Evolutionary conservation across 805 yeast species (phyloP).

Genomic region (Jamesozyma hellenica): DNA sequence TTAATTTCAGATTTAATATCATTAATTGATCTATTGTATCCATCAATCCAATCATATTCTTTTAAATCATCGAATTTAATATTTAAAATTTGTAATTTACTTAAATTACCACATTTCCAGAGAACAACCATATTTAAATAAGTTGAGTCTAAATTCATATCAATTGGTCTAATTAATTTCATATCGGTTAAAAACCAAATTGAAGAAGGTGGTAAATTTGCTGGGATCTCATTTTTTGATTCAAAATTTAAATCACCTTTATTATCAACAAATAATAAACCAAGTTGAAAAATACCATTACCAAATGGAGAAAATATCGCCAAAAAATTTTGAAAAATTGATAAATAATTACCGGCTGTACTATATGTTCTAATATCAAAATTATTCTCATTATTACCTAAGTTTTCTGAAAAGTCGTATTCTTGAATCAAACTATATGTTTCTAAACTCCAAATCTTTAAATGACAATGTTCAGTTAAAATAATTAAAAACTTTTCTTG

Average conservation of each 20-base stretch:
- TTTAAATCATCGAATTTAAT: conserved; percentile 20
- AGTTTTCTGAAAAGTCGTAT: conserved; percentile 12
- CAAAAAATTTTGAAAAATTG: conserved; percentile 27
- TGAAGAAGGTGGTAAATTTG: conserved; percentile 23
- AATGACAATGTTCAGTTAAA: conserved; percentile 20
- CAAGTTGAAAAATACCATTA: conserved; percentile 36
- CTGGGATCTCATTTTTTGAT: conserved; percentile 10
- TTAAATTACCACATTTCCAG: conserved; percentile 57
- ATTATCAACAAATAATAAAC: conserved; percentile 20
- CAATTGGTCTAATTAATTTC: conserved; percentile 18
- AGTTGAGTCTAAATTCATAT: conserved; percentile 10
- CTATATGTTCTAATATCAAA: conserved; percentile 14
- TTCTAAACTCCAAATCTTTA: conserved; percentile 25
- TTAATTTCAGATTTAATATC: conserved; percentile 35
- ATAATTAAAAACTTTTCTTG: conserved; percentile 16
- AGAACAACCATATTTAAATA: conserved; percentile 34
- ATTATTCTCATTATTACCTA: conserved; percentile 6
- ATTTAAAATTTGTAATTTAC: conserved; percentile 33
- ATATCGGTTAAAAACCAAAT: conserved; percentile 28
- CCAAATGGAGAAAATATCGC: conserved; percentile 35
- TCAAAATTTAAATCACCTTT: conserved; percentile 10
- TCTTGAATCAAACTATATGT: conserved; percentile 12
- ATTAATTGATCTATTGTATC: conserved; percentile 18
- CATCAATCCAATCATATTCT: conserved; percentile 21
- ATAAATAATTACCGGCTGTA: conserved; percentile 29